Percentiles rank a stretch among this genome's conserved stretches.
Conservation (phyloP, 306 rosid species). For the Castanospermum australe region DNA sequence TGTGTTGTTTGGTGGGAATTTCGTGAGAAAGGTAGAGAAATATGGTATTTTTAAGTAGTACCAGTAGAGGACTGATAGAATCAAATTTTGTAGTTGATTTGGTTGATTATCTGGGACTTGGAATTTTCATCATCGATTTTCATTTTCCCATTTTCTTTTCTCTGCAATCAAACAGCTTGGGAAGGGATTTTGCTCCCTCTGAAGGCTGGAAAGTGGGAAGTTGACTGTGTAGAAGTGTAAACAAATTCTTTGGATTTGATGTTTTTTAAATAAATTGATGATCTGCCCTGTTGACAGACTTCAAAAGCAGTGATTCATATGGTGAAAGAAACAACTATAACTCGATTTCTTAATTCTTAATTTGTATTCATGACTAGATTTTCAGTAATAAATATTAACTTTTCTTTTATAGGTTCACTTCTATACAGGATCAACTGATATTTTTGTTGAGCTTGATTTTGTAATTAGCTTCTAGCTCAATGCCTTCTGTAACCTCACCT, state of each 20-base stretch:
- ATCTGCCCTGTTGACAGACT: not conserved
- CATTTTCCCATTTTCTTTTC: not conserved
- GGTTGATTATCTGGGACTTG: not conserved
- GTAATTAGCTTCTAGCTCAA: conserved; percentile 43
- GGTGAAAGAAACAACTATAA: not conserved
- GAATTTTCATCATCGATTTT: not conserved
- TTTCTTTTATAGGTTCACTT: not conserved
- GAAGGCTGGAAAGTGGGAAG: not conserved
- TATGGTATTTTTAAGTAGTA: not conserved
- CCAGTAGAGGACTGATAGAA: not conserved
- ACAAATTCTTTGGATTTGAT: not conserved
- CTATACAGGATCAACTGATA: conserved; percentile 39
- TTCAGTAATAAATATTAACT: conserved; percentile 10
- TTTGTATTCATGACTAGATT: conserved; percentile 1
- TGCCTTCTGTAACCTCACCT: conserved; percentile 74
- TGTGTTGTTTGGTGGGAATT: not conserved
- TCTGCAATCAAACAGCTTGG: not conserved
- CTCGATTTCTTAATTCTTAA: not conserved
- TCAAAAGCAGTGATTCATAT: not conserved
- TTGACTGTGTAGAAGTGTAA: not conserved
- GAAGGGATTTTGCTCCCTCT: not conserved
- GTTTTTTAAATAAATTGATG: conserved; percentile 2
- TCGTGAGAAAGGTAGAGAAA: not conserved
- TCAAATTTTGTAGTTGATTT: not conserved
- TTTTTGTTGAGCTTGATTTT: conserved; percentile 34